Base-by-base conservation (phyloP, 2,329 filamentous ascomycete genomes). In the Stemphylium vesicarium region DNA sequence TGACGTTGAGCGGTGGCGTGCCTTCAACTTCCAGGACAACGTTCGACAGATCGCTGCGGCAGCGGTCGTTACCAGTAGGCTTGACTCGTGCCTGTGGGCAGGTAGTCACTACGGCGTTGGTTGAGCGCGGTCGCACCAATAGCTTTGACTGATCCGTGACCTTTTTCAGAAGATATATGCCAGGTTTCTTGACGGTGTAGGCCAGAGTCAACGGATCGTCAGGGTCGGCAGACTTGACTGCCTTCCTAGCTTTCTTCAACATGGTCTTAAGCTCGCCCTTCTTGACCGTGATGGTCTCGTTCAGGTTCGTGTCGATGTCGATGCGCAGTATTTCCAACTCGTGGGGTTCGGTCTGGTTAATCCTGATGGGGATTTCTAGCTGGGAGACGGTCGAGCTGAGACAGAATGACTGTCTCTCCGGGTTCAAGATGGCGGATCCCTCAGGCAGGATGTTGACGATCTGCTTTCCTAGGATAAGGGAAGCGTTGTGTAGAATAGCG, bases 401-500 rank as follows among this genome's bases (percentile, higher is more conserved):
- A 75, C 95, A 99, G 75, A 95, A 95, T 0, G 92, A 84, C n/a
- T 83, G 79, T 53, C 85, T 84, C 41, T 92, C 85, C 0, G 92
- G 92, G 69, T 99, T 99, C 59, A 99, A 81, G 43, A 92, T 83
- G 12, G 93, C 95, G 43, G 93, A 95, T 15, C 96, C 96, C 81
- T 99, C 95, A 2, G 95, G 95, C 50, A 99, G 81, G 70, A 99
- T 96, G 73, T 99, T 95, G 76, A 99, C 94, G 66, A 97, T 96
- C 78, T 98, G 93, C 75, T 92, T 95, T 70, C 95, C 95, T 78
- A 96, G 84, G 61, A 99, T 98, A 69, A 98, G 84, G 18, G 93
- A 96, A 29, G 91, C 85, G 73, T 98, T 97, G 73, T 97, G 91
- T 57, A 96, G 81, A 60, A 99, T 93, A 59, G 85, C 88, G 24